Conservation (phyloP, 495 filamentous ascomycete species). For the Xylaria intraflava region DNA sequence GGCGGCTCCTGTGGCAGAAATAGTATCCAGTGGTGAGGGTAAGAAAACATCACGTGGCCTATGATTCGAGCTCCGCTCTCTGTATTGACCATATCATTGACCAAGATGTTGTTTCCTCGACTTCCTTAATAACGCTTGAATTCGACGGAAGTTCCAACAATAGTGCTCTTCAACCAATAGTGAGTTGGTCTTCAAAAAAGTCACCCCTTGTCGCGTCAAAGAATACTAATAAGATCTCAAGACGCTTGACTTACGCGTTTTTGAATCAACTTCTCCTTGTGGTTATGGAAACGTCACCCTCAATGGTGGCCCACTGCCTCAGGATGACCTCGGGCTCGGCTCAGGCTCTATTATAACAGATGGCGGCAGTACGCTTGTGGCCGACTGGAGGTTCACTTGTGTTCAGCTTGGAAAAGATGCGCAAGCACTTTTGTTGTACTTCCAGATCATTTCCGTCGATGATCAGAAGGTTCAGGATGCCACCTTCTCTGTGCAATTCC, state of each 20-base stretch:
- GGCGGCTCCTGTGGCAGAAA: background rate
- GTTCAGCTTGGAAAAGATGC: slow-evolving; percentile 35
- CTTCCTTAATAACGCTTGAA: slow-evolving; percentile 19
- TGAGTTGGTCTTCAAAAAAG: slow-evolving; percentile 9
- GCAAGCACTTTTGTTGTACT: slow-evolving; percentile 40
- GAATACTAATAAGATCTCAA: slow-evolving; percentile 7
- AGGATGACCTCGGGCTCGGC: slow-evolving; percentile 25
- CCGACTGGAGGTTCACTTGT: slow-evolving; percentile 44
- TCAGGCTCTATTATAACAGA: slow-evolving; percentile 26
- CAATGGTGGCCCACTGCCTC: slow-evolving; percentile 28
- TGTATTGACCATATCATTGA: background rate
- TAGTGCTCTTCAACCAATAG: slow-evolving; percentile 7
- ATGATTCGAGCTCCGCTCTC: background rate
- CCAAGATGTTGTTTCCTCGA: slow-evolving; percentile 1
- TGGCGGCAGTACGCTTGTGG: slow-evolving; percentile 20
- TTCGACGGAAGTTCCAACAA: slow-evolving; percentile 8
- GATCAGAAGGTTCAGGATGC: slow-evolving; percentile 28
- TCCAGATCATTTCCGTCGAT: slow-evolving; percentile 37
- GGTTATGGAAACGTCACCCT: slow-evolving; percentile 32
- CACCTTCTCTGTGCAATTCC: slow-evolving; percentile 42
- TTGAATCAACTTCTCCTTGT: slow-evolving; percentile 29
- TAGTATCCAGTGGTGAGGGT: background rate
- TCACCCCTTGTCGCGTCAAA: background rate
- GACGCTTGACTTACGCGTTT: slow-evolving; percentile 30
- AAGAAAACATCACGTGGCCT: background rate